These are phyloP conservation scores for Scenedesmus sp. DNA, from an alignment of 163 green algal species.

Conservation along the genomic window DNA sequence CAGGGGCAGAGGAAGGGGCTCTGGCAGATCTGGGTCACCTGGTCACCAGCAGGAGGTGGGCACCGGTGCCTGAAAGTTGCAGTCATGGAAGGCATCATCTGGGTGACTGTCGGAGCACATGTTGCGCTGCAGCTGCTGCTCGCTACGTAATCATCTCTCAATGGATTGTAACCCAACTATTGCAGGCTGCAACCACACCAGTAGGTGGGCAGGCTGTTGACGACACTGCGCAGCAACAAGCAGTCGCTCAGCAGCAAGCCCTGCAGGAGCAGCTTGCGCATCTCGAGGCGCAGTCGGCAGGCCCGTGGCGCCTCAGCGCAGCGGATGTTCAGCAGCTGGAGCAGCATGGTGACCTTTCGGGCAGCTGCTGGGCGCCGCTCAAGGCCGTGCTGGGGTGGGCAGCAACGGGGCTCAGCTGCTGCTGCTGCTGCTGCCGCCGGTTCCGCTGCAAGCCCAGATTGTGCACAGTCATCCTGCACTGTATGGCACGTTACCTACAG, in stretches of 20 bases:
- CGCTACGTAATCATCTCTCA: no score
- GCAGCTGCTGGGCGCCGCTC: background rate
- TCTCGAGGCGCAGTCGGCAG: background rate
- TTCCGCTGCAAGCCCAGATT: background rate
- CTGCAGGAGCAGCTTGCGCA: background rate
- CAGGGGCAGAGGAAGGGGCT: background rate
- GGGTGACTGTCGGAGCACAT: background rate
- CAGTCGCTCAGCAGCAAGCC: background rate
- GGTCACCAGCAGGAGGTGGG: background rate
- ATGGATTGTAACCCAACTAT: no score
- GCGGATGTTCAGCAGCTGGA: background rate
- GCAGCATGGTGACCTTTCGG: background rate
- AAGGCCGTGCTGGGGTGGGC: background rate
- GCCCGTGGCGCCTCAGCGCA: background rate
- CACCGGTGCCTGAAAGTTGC: background rate
- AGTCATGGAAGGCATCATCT: background rate
- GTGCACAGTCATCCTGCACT: no score
- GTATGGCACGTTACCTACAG: background rate
- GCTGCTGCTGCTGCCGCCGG: background rate
- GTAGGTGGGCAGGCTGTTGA: background rate
- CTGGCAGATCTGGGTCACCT: background rate
- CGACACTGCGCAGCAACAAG: background rate
- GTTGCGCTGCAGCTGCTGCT: background rate
- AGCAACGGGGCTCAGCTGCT: background rate
- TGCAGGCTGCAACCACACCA: background rate